phyloP scores from a whole-genome alignment of 768 basidiomycete species.

The Neoboletus subvelutipes region DNA sequence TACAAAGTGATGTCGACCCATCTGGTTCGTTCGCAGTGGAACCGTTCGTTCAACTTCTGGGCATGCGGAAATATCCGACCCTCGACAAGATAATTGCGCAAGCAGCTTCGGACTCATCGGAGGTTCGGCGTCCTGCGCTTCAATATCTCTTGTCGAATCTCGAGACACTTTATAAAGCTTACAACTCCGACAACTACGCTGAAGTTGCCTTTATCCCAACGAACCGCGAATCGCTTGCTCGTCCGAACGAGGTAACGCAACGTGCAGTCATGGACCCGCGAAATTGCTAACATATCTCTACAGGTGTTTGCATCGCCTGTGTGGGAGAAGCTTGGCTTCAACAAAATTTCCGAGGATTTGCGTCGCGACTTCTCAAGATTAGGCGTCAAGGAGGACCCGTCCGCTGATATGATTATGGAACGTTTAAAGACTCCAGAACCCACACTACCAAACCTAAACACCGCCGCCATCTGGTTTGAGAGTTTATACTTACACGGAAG shows the following conservation, averaged over 20 bases:
- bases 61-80: background rate
- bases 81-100: slow-evolving; percentile 4
- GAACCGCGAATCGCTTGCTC: background rate
- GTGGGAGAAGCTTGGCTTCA: slow-evolving; percentile 14
- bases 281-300: background rate
- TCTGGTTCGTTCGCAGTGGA: background rate
- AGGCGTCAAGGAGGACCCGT: slow-evolving; percentile 9
- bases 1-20: background rate
- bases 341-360: background rate
- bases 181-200: slow-evolving; percentile 11
- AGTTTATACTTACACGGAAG: slow-evolving; percentile 5
- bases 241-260: slow-evolving; percentile 11
- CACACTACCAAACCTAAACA: background rate
- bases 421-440: background rate
- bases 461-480: slow-evolving; percentile 9
- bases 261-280: background rate
- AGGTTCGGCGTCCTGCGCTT: slow-evolving; percentile 2
- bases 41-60: slow-evolving; percentile 1
- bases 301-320: slow-evolving; percentile 9
- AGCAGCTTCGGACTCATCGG: slow-evolving; percentile 5
- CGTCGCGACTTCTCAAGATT: slow-evolving; percentile 11
- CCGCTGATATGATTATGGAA: background rate
- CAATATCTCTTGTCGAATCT: slow-evolving; percentile 14
- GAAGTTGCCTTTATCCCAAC: slow-evolving; percentile 16
- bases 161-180: slow-evolving; percentile 7